These are phyloP conservation scores for Calonectria pteridis DNA, from an alignment of 2,329 filamentous ascomycete genomes.

Conservation along the genomic window DNA sequence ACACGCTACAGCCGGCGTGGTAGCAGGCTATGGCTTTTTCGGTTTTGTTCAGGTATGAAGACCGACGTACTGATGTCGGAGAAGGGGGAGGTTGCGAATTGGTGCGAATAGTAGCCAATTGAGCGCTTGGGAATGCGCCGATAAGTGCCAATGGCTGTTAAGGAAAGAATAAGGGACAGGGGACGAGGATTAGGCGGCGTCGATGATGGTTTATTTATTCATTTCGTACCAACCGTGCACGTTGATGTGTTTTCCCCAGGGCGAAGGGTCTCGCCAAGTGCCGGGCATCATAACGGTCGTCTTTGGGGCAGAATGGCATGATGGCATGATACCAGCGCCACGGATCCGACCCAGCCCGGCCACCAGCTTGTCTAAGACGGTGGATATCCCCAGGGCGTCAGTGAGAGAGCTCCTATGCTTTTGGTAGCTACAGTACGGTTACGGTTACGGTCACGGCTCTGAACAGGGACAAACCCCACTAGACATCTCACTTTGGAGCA, in stretches of 20 bases:
- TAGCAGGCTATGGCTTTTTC: background rate
- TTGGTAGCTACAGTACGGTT: slow-evolving; percentile 10
- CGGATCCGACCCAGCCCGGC: slow-evolving; percentile 37
- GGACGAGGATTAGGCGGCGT: background rate
- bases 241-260: slow-evolving; percentile 2
- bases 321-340: slow-evolving; percentile 24
- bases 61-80: background rate
- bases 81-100: slow-evolving; percentile 24
- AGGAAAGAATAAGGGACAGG: background rate
- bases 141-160: slow-evolving; percentile 9
- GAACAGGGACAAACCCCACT: slow-evolving; percentile 7
- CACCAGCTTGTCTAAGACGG: background rate
- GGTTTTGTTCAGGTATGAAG: slow-evolving; percentile 31
- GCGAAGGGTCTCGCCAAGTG: slow-evolving; percentile 31
- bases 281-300: slow-evolving; percentile 34
- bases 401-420: background rate
- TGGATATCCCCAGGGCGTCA: slow-evolving; percentile 13
- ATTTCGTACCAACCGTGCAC: slow-evolving; percentile 22
- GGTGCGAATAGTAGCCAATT: slow-evolving; percentile 14
- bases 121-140: slow-evolving; percentile 3
- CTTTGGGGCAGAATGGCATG: slow-evolving; percentile 42
- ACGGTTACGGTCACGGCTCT: slow-evolving; percentile 19
- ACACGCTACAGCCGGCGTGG: background rate
- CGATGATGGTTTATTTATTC: background rate
- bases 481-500: background rate